Evolutionary conservation across 805 yeast genomes (phyloP).

Genomic region (Candida corydali): DNA sequence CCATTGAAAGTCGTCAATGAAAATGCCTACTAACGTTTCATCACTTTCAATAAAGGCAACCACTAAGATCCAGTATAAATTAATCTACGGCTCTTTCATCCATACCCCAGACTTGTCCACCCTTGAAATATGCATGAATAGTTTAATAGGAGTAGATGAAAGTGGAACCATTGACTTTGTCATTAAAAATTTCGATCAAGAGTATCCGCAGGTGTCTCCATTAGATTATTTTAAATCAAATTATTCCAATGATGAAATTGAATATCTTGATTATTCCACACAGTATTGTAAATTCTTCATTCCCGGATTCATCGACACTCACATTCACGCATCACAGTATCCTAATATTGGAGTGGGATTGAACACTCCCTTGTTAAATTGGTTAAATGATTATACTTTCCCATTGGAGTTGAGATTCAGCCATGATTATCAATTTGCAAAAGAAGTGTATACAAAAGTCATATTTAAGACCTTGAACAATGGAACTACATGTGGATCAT

Average conservation of each 20-base stretch:
- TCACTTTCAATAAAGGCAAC: conserved; percentile 10
- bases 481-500: conserved; percentile 92
- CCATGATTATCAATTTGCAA: conserved; percentile 47
- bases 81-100: conserved; percentile 66
- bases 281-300: conserved; percentile 56
- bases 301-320: conserved; percentile 45
- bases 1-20: too few relatives aligned
- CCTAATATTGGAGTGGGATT: conserved; percentile 65
- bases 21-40: conserved; percentile 2
- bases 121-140: conserved; percentile 51
- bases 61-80: conserved; percentile 26
- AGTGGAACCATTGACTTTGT: conserved; percentile 51
- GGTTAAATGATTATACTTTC: conserved; percentile 86
- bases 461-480: conserved; percentile 63
- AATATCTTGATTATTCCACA: conserved; percentile 25
- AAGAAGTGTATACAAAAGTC: conserved; percentile 58
- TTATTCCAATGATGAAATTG: conserved; percentile 10
- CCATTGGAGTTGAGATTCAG: conserved; percentile 73
- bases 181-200: conserved; percentile 10
- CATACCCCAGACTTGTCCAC: conserved; percentile 63
- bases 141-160: conserved; percentile 60
- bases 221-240: not conserved
- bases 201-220: too few relatives aligned
- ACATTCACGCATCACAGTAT: conserved; percentile 43
- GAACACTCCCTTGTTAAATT: conserved; percentile 76